Conservation (phyloP, 768 basidiomycete genomes). For the Obba rivulosa region DNA sequence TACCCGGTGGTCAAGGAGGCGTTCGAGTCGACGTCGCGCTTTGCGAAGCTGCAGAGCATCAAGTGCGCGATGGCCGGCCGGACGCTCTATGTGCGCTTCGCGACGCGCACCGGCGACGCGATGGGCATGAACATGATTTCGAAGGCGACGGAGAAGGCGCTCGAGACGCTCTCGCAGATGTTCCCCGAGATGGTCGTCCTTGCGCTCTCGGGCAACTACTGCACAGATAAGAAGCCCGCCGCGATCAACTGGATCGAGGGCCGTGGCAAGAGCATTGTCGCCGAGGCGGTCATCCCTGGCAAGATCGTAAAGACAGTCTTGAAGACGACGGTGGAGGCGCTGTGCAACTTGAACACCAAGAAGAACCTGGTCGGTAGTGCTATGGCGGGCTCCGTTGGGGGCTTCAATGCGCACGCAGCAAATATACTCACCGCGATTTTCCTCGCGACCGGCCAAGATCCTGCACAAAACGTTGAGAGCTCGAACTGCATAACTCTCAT, state of each 20-base stretch:
- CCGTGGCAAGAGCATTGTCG: constrained; percentile 95
- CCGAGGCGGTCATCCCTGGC: constrained; percentile 90
- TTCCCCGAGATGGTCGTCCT: constrained; percentile 92
- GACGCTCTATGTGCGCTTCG: constrained; percentile 89
- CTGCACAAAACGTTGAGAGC: constrained; percentile 98
- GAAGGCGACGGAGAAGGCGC: constrained; percentile 94
- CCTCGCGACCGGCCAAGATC: constrained; percentile 96
- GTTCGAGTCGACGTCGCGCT: constrained; percentile 93
- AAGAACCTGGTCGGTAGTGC: constrained; percentile 97
- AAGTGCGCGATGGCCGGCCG: constrained; percentile 92
- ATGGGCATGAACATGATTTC: constrained; percentile 99
- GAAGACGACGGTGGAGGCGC: constrained; percentile 88
- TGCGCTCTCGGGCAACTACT: constrained; percentile 95
- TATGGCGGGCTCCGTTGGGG: constrained; percentile 97
- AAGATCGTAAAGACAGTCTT: constrained; percentile 83
- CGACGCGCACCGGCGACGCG: constrained; percentile 92
- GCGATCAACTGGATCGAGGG: constrained; percentile 99
- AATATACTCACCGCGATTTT: constrained; percentile 96
- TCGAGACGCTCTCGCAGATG: constrained; percentile 67
- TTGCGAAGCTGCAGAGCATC: constrained; percentile 78
- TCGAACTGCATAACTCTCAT: constrained; percentile 98
- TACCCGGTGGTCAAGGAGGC: constrained; percentile 70
- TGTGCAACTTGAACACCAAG: constrained; percentile 91
- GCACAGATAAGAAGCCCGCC: constrained; percentile 99
- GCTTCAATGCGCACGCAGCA: constrained; percentile 97